phyloP scores from a whole-genome alignment of 371 early-diverging fungal genomes.

The Parasitella parasitica region DNA sequence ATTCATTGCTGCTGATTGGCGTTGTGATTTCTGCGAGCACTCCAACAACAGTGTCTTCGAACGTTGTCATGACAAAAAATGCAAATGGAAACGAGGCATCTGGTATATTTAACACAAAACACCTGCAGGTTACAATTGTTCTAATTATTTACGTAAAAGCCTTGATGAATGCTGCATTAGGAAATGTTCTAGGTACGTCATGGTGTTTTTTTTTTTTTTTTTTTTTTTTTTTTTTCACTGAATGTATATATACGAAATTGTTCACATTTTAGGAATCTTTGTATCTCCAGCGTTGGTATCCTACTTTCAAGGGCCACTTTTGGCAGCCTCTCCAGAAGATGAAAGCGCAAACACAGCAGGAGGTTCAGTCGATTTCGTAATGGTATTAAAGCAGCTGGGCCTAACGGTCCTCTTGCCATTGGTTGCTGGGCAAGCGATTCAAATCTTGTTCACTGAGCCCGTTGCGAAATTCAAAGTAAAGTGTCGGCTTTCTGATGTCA shows the following conservation, averaged over 20 bases:
- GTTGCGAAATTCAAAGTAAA: constrained; percentile 52
- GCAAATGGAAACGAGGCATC: constrained; percentile 72
- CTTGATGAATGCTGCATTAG: constrained; percentile 70
- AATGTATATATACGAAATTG: no score
- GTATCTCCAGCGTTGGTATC: constrained; percentile 60
- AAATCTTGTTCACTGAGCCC: constrained; percentile 51
- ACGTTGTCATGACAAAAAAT: constrained; percentile 78
- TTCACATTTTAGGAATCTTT: constrained; percentile 55
- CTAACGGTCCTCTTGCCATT: constrained; percentile 66
- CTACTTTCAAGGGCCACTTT: constrained; percentile 35
- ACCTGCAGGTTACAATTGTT: no score
- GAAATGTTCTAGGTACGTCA: constrained; percentile 56
- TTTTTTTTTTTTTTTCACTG: no score
- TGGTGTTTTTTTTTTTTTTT: neutral
- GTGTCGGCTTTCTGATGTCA: constrained; percentile 59
- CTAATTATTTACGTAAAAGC: constrained; percentile 25
- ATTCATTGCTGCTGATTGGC: constrained; percentile 62
- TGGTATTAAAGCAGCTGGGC: constrained; percentile 59
- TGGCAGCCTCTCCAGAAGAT: constrained; percentile 44
- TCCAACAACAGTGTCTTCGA: constrained; percentile 79
- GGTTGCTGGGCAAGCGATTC: constrained; percentile 64
- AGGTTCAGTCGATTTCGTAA: constrained; percentile 48
- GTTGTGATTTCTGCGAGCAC: constrained; percentile 68
- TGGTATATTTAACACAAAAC: no score
- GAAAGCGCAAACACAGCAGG: constrained; percentile 34